Evolutionary conservation across 139 green algal genomes (phyloP).

Genomic region (Picochlorum sp.): DNA sequence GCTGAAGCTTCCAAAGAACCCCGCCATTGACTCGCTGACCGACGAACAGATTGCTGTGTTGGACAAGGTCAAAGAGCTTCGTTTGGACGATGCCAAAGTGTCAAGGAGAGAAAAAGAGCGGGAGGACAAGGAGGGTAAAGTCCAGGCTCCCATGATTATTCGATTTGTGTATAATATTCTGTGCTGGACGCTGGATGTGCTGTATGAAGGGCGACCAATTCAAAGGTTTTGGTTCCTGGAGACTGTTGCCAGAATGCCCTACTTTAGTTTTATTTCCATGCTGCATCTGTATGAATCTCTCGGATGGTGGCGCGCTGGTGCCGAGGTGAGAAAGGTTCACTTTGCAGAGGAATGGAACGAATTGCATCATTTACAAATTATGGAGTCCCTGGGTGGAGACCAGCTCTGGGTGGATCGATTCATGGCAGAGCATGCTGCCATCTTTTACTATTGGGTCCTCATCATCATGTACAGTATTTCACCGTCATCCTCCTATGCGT

Average conservation of each 20-base stretch:
- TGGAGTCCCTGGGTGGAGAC: slow-evolving; percentile 93
- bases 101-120: slow-evolving; percentile 59
- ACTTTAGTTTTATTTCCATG: slow-evolving; percentile 93
- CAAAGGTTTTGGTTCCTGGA: slow-evolving; percentile 91
- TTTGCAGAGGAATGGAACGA: slow-evolving; percentile 96
- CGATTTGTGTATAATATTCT: slow-evolving; percentile 56
- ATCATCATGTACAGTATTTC: slow-evolving; percentile 64
- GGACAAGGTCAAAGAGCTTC: slow-evolving; percentile 40
- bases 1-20: slow-evolving; percentile 26
- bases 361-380: slow-evolving; percentile 86
- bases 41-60: slow-evolving; percentile 28
- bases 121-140: slow-evolving; percentile 7
- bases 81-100: slow-evolving; percentile 69
- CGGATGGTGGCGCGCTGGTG: slow-evolving; percentile 77
- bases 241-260: slow-evolving; percentile 88
- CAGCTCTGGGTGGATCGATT: slow-evolving; percentile 85
- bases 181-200: slow-evolving; percentile 62
- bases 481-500: slow-evolving; percentile 82
- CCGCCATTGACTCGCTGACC: slow-evolving; percentile 6
- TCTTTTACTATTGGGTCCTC: slow-evolving; percentile 88
- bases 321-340: slow-evolving; percentile 76
- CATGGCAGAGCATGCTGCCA: slow-evolving; percentile 70
- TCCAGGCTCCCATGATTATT: slow-evolving; percentile 27
- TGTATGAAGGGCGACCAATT: slow-evolving; percentile 66
- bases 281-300: slow-evolving; percentile 89